Evolutionary conservation across 2,329 filamentous ascomycete genomes (phyloP).

Genomic region (Neopestalotiopsis sp.): DNA sequence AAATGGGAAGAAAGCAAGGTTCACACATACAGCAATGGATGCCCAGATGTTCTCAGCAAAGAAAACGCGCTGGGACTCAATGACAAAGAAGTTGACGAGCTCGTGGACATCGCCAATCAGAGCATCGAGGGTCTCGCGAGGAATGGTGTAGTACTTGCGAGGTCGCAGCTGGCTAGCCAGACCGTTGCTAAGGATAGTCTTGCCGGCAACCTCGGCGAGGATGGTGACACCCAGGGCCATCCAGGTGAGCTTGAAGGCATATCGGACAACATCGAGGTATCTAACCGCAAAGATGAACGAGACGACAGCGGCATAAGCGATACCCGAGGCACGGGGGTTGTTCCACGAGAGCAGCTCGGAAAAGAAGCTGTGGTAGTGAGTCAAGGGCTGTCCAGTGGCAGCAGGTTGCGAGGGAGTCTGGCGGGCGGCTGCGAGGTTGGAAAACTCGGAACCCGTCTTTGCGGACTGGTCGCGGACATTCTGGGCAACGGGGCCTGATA

Average conservation of each 20-base stretch:
- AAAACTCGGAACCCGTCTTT: slow-evolving; percentile 62
- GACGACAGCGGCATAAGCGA: slow-evolving; percentile 66
- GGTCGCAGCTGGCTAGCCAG: slow-evolving; percentile 70
- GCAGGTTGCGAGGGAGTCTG: slow-evolving; percentile 58
- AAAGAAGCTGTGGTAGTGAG: slow-evolving; percentile 76
- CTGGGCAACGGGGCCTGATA: slow-evolving; percentile 62
- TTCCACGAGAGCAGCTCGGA: slow-evolving; percentile 73
- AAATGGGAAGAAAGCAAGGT: not conserved
- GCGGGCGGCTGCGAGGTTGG: slow-evolving; percentile 63
- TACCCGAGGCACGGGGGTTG: slow-evolving; percentile 70
- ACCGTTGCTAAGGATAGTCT: slow-evolving; percentile 65
- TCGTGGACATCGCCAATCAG: slow-evolving; percentile 70
- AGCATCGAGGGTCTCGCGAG: slow-evolving; percentile 65
- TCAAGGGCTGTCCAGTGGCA: slow-evolving; percentile 67
- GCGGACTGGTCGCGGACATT: slow-evolving; percentile 62
- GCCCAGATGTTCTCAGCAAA: slow-evolving; percentile 70
- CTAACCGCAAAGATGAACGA: slow-evolving; percentile 66
- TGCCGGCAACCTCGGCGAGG: slow-evolving; percentile 65
- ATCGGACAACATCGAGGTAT: slow-evolving; percentile 71
- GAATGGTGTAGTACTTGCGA: slow-evolving; percentile 70
- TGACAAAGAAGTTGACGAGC: slow-evolving; percentile 74
- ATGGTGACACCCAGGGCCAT: slow-evolving; percentile 66
- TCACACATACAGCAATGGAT: slow-evolving; percentile 64
- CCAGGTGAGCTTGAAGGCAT: slow-evolving; percentile 69
- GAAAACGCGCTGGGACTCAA: slow-evolving; percentile 71